Conservation (phyloP, 805 yeast genomes). For the Yarrowia sp. region DNA sequence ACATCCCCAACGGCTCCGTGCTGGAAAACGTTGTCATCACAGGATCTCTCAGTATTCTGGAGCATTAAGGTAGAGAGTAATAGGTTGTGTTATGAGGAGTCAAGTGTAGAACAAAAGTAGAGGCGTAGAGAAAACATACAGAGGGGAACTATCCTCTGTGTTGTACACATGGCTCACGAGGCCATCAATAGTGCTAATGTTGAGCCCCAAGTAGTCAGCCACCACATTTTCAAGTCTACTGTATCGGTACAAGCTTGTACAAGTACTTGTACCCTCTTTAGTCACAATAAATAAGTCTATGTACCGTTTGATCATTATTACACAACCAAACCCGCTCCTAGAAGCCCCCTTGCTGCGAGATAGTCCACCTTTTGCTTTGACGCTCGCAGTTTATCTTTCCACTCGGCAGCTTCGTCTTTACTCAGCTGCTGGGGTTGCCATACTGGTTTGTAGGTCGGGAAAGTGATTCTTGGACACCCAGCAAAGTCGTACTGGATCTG, state of each 20-base stretch:
- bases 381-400: conserved; percentile 18
- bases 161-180: too few relatives aligned
- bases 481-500: conserved; percentile 28
- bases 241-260: too few relatives aligned
- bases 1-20: conserved; percentile 94
- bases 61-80: conserved; percentile 61
- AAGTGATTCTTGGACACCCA: conserved; percentile 26
- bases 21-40: conserved; percentile 97
- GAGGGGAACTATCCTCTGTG: too few relatives aligned
- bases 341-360: conserved; percentile 4
- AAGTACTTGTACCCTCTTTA: too few relatives aligned
- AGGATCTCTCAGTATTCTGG: conserved; percentile 92
- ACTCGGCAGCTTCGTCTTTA: conserved; percentile 6
- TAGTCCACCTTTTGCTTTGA: conserved; percentile 34
- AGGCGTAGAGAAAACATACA: too few relatives aligned
- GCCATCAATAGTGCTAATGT: too few relatives aligned
- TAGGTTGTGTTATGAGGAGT: neutral
- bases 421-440: conserved; percentile 31
- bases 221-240: too few relatives aligned
- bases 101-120: too few relatives aligned
- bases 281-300: conserved; percentile 6
- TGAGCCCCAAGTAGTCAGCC: too few relatives aligned
- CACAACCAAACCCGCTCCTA: conserved; percentile 12
- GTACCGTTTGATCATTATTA: neutral
- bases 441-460: conserved; percentile 20